Conservation (phyloP, 179 eudicot genomes). For the Beta macrorhiza region DNA sequence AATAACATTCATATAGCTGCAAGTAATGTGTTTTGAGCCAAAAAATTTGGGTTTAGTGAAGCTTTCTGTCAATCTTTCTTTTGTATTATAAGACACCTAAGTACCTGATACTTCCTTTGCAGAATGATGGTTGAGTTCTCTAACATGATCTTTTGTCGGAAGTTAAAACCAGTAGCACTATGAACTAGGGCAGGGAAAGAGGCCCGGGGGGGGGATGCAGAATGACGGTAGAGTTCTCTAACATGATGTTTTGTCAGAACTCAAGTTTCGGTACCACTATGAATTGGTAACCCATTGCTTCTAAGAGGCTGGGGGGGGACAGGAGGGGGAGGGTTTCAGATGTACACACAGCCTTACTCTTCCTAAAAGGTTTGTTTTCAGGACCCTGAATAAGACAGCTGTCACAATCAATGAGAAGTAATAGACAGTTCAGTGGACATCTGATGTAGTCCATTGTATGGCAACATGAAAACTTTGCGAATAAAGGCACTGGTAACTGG, state of each 20-base stretch:
- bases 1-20: not conserved
- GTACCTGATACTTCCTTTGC: not conserved
- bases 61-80: not conserved
- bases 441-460: not conserved
- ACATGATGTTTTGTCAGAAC: not conserved
- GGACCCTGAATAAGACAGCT: not conserved
- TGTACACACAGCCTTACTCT: not conserved
- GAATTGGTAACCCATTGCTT: not conserved
- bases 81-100: not conserved
- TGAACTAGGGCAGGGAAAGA: too few relatives aligned
- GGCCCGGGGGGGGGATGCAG: too few relatives aligned
- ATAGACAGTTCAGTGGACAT: not conserved
- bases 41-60: not conserved
- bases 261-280: not conserved
- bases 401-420: not conserved
- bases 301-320: not conserved
- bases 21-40: not conserved
- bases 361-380: not conserved
- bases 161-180: not conserved
- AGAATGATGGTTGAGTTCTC: not conserved
- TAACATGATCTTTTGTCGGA: not conserved
- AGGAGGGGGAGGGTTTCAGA: not conserved
- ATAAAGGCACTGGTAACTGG: not conserved
- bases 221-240: not conserved
- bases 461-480: not conserved